Evolutionary conservation across 495 filamentous ascomycete genomes (phyloP).

Genomic region (Talaromyces ruber): DNA sequence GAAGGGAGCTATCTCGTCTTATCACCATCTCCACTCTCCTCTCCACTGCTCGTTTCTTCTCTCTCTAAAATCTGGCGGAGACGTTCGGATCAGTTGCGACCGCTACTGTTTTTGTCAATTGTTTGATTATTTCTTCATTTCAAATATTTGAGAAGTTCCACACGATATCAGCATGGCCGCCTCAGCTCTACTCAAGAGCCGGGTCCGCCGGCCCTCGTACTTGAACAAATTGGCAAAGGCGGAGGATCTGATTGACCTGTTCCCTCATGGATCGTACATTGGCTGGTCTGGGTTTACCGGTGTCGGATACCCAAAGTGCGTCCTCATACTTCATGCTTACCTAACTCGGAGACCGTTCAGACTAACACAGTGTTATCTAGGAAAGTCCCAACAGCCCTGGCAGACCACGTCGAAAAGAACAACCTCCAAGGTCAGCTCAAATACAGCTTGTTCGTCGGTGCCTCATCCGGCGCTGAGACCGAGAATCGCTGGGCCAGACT

Average conservation of each 20-base stretch:
- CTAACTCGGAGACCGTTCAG: no score
- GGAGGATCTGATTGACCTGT: constrained; percentile 70
- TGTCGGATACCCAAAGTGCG: constrained; percentile 83
- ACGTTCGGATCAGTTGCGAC: not conserved
- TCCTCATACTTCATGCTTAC: no score
- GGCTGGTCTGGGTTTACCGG: constrained; percentile 91
- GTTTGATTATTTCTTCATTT: constrained; percentile 10
- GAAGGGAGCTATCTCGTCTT: not conserved
- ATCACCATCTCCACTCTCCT: not conserved
- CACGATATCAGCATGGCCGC: constrained; percentile 30
- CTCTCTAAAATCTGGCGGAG: not conserved
- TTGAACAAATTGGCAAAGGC: constrained; percentile 71
- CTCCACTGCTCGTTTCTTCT: not conserved
- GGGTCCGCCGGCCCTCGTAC: constrained; percentile 67
- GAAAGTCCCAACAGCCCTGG: constrained; percentile 75
- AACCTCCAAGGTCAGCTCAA: constrained; percentile 73
- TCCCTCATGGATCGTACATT: constrained; percentile 75
- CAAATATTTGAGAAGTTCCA: constrained; percentile 2
- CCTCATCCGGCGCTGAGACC: constrained; percentile 81
- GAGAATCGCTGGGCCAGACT: constrained; percentile 82
- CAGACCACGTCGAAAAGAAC: constrained; percentile 87
- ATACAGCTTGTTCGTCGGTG: constrained; percentile 83
- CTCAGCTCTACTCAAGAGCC: constrained; percentile 67
- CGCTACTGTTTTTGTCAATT: constrained; percentile 8
- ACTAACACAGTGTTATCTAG: no score